Conservation (phyloP, 345 rosid genomes). For the Corymbia maculata region DNA sequence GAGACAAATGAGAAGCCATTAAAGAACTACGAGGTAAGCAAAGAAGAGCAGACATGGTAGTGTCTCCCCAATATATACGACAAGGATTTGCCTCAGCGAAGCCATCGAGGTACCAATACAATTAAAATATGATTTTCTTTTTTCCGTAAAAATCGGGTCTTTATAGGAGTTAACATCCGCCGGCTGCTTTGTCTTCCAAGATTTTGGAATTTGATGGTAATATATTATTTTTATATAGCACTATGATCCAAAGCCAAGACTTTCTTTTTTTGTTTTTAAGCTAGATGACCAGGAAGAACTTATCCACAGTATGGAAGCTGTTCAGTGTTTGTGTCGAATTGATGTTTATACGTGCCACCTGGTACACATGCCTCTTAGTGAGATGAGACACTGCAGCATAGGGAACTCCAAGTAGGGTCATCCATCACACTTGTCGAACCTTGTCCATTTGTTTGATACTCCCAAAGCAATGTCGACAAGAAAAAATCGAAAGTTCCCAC, state of each 20-base stretch:
- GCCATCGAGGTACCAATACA: background rate
- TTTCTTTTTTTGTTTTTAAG: background rate
- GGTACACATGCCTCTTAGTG: background rate
- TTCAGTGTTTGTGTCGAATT: background rate
- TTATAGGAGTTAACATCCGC: background rate
- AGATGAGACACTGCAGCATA: background rate
- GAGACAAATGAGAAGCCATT: conserved; percentile 37
- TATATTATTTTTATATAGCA: background rate
- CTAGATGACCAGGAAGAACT: background rate
- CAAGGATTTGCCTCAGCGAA: background rate
- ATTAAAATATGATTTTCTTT: background rate
- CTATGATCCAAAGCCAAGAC: background rate
- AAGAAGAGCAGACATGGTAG: background rate
- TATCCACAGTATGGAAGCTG: background rate
- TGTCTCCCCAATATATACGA: background rate
- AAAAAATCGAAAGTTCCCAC: background rate
- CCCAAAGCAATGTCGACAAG: background rate
- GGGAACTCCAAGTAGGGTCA: background rate
- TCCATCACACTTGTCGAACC: background rate
- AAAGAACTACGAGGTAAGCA: background rate
- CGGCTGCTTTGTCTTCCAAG: background rate
- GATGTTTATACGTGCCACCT: background rate
- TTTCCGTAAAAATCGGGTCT: background rate
- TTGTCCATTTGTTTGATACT: background rate
- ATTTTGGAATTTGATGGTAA: background rate